Evolutionary conservation across 2,329 filamentous ascomycete genomes (phyloP), one percentile per base, ranked within the genome.

Genomic region (Byssothecium circinans): DNA sequence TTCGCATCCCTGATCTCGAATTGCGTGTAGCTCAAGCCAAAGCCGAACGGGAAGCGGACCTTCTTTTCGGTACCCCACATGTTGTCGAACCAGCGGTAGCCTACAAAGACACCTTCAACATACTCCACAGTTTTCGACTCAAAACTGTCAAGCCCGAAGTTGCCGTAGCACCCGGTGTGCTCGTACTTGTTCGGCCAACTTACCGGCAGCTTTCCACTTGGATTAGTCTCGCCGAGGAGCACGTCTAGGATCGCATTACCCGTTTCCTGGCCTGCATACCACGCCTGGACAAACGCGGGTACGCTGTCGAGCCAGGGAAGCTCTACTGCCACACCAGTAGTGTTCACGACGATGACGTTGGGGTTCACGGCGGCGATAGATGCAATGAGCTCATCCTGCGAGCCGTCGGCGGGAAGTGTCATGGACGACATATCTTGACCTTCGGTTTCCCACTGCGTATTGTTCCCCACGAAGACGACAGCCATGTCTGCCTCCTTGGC

Each of bases 251-350:
- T 77, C 1, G 84, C 83, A 51, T 83, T 74, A 0, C 83, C 84
- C 14, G 83, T 83, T 69, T 87, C 73, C 57, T 86, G 83, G 0
- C 82, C 84, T 8, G 83, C 83, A 58, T 88, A 88, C 71, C 88
- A 88, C 64, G 87, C 84, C 61, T 88, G 85, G 0, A 88, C 70
- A 0, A 88, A 75, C 0, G 82, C 84, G 0, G 81, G 74, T 0
- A 85, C 83, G 19, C 77, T 74, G 41, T 79, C 74, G 60, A 88
- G 81, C 86, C 85, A 88, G 5, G 82, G 75, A 61, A 87, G 83
- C 0, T 83, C 85, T 41, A 89, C 73, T 4, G 86, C 85, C 59
- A 87, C 88, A 35, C 86, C 86, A 11, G 80, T 83, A 52, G 78
- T 81, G 66, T 81, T 82, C 20, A 87, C 81, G 2, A 87, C 81